These are phyloP conservation scores for Vigna reflexopilosa DNA, from an alignment of 306 rosid species.

Conservation along the genomic window DNA sequence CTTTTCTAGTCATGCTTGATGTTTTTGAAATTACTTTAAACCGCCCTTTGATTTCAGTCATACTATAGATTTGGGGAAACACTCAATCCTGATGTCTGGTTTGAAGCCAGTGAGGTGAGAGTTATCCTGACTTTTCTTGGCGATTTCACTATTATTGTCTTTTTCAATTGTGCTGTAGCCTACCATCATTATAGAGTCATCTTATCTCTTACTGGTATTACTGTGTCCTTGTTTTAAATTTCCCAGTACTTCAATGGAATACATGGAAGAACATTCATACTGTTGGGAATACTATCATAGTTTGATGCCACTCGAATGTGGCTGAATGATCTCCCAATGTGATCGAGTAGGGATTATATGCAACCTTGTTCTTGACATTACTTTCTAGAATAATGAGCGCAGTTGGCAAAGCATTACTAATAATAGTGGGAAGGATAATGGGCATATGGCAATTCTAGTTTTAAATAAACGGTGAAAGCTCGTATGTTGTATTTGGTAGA, in stretches of 20 bases:
- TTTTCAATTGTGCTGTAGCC: background rate
- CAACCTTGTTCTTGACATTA: too few species aligned
- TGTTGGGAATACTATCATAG: too few species aligned
- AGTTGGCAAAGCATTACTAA: background rate
- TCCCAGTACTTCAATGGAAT: too few species aligned
- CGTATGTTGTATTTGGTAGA: background rate
- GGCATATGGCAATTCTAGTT: conserved; percentile 28
- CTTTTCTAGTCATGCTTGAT: conserved; percentile 23
- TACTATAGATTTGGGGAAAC: conserved; percentile 77
- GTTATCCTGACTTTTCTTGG: conserved; percentile 32
- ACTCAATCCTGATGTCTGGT: conserved; percentile 90
- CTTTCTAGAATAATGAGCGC: too few species aligned
- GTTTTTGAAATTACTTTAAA: conserved; percentile 35
- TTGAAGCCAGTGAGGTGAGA: conserved; percentile 84
- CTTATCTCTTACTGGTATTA: conserved; percentile 8
- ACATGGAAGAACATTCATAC: too few species aligned
- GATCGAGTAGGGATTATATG: too few species aligned
- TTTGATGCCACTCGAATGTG: too few species aligned
- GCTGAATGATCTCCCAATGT: too few species aligned
- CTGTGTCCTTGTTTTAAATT: too few species aligned
- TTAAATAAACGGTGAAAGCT: conserved; percentile 1
- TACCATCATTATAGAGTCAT: conserved; percentile 6
- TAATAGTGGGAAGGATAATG: background rate
- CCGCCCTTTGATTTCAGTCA: conserved; percentile 57
- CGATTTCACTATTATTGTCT: conserved; percentile 10